Conservation (phyloP, 192 early-diverging fungal species). For the Dissophora ornata region DNA sequence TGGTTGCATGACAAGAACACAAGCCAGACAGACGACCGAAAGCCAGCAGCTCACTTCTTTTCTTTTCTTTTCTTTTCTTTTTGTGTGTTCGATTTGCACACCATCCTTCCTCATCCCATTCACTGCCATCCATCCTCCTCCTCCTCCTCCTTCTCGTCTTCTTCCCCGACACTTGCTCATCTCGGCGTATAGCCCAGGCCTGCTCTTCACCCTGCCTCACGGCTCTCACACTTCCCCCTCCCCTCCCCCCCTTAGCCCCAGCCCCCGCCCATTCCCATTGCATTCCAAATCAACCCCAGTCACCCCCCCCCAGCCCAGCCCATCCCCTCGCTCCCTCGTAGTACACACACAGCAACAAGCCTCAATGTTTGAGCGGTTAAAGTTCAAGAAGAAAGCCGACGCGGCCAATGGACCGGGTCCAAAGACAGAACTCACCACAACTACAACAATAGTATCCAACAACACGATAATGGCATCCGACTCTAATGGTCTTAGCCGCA, state of each 20-base stretch:
- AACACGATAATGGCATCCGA: conserved; percentile 5
- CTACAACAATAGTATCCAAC: conserved; percentile 6
- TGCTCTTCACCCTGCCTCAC: too few relatives aligned
- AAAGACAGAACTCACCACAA: background rate
- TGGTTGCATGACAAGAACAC: too few relatives aligned
- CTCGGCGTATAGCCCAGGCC: too few relatives aligned
- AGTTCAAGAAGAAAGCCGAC: conserved; percentile 37
- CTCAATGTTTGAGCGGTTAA: conserved; percentile 33
- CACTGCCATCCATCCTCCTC: background rate
- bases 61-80: background rate
- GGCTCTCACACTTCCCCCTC: background rate
- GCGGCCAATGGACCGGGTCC: conserved; percentile 12
- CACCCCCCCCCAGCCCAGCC: too few relatives aligned
- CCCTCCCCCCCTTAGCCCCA: too few relatives aligned
- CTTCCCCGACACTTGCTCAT: too few relatives aligned
- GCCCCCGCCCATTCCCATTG: too few relatives aligned
- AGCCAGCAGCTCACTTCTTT: background rate
- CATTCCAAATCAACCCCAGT: too few relatives aligned
- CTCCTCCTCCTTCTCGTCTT: background rate
- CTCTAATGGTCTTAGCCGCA: background rate
- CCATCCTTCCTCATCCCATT: background rate
- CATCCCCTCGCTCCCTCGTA: too few relatives aligned
- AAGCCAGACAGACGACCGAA: too few relatives aligned
- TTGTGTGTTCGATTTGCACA: too few relatives aligned
- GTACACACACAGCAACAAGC: too few relatives aligned